These are phyloP conservation scores for Trichosporon sp. DNA, from an alignment of 1,284 basidiomycete genomes.

Conservation along the genomic window DNA sequence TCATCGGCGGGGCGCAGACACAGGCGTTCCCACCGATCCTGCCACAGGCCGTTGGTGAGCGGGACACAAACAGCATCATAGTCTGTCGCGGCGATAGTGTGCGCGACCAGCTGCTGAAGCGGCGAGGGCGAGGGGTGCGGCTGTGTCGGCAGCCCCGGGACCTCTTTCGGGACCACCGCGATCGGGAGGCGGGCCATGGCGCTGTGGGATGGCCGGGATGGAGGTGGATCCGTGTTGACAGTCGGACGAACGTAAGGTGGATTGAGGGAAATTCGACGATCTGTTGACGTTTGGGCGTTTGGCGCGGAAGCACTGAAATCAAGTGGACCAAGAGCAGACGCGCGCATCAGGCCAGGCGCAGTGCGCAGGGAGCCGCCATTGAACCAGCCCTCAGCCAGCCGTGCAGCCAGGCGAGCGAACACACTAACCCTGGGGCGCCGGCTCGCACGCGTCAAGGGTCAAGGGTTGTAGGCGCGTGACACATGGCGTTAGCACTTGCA, in stretches of 20 bases:
- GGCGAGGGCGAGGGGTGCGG: constrained; percentile 48
- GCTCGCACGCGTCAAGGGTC: neutral
- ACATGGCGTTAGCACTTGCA: neutral
- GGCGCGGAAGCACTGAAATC: neutral
- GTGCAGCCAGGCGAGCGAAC: too few species aligned
- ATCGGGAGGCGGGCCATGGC: constrained; percentile 43
- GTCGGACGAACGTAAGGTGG: neutral
- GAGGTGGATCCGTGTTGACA: neutral
- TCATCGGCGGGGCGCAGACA: constrained; percentile 69
- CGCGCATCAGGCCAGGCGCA: neutral
- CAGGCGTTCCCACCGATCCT: constrained; percentile 82
- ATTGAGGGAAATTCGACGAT: neutral
- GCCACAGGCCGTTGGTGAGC: constrained; percentile 84
- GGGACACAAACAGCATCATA: constrained; percentile 72
- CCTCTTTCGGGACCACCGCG: constrained; percentile 39
- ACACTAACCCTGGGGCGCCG: neutral
- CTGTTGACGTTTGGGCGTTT: constrained; percentile 2
- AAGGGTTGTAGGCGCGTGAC: neutral
- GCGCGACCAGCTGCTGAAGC: constrained; percentile 43
- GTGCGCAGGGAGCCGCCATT: too few species aligned
- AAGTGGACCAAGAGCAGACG: constrained; percentile 2
- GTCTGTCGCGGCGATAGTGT: constrained; percentile 53
- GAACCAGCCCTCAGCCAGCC: too few species aligned
- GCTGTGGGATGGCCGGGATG: neutral
- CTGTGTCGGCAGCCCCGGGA: constrained; percentile 42